These are phyloP conservation scores for Malus orientalis DNA, from an alignment of 306 rosid genomes.

Conservation along the genomic window DNA sequence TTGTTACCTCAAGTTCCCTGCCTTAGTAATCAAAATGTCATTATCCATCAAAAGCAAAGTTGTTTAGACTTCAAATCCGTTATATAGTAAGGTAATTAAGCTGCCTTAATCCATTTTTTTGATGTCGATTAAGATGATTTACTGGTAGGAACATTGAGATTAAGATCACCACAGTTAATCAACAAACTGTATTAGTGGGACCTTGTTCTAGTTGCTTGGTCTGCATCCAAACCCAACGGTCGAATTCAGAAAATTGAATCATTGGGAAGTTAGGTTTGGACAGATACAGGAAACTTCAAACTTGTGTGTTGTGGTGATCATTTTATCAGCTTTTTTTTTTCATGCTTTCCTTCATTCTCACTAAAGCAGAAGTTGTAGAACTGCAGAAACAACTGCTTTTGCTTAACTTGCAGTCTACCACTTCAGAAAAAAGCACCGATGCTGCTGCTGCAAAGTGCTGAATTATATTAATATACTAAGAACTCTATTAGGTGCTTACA, in stretches of 20 bases:
- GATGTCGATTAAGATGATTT: background rate
- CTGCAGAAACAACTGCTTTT: constrained; percentile 16
- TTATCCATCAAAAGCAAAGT: background rate
- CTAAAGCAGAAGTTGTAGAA: constrained; percentile 15
- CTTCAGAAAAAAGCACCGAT: background rate
- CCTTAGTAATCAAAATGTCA: constrained; percentile 12
- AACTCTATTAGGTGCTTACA: background rate
- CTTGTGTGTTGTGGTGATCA: constrained; percentile 4
- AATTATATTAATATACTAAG: too few species aligned
- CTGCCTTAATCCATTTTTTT: background rate
- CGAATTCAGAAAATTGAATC: constrained; percentile 19
- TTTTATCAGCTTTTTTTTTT: background rate
- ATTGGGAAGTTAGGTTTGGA: constrained; percentile 36
- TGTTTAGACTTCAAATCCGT: constrained; percentile 7
- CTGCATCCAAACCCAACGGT: constrained; percentile 39
- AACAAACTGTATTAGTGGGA: constrained; percentile 14
- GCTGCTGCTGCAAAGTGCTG: background rate
- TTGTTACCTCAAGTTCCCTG: background rate
- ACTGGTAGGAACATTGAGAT: background rate
- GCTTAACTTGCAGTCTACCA: constrained; percentile 41
- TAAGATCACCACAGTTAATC: constrained; percentile 5
- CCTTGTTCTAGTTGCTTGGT: constrained; percentile 27
- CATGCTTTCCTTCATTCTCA: constrained; percentile 22
- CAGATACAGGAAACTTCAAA: constrained; percentile 13
- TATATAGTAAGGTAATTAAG: background rate